Evolutionary conservation across 1,284 basidiomycete genomes (phyloP).

Genomic region (Moniliella sp.): DNA sequence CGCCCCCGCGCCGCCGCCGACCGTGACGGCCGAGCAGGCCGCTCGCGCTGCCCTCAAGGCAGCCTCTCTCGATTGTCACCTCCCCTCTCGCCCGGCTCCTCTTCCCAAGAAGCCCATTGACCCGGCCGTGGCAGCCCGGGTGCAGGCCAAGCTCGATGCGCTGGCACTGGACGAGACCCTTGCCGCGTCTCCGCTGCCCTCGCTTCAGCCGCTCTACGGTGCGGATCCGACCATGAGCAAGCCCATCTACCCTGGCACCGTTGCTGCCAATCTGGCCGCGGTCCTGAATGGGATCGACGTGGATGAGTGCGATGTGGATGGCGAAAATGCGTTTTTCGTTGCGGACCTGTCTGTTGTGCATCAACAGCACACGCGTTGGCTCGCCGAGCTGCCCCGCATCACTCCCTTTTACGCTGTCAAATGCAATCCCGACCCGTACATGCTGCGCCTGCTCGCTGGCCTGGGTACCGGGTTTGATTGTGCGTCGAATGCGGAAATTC

Average conservation of each 20-base stretch:
- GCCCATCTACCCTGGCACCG: constrained; percentile 16
- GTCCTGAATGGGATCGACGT: constrained; percentile 29
- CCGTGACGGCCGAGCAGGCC: too few species aligned
- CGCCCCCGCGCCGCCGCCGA: too few species aligned
- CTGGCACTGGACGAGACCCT: too few species aligned
- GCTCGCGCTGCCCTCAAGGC: too few species aligned
- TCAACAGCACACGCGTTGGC: constrained; percentile 67
- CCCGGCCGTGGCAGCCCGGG: too few species aligned
- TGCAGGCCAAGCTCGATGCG: too few species aligned
- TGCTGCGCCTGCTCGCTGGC: constrained; percentile 67
- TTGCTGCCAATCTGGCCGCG: constrained; percentile 15
- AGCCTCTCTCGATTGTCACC: too few species aligned
- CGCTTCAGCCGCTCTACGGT: background rate
- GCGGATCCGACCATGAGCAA: background rate
- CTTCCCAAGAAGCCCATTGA: too few species aligned
- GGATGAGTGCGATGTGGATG: constrained; percentile 41
- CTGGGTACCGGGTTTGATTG: constrained; percentile 89
- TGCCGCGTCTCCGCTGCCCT: too few species aligned
- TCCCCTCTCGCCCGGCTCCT: too few species aligned
- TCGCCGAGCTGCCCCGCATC: constrained; percentile 48
- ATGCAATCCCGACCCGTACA: constrained; percentile 88
- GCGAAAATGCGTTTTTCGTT: constrained; percentile 86
- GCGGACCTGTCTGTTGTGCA: constrained; percentile 77
- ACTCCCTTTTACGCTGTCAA: constrained; percentile 78
- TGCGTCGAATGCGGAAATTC: constrained; percentile 86